phyloP scores from a whole-genome alignment of 495 filamentous ascomycete species.

The Ramalina peruviana region DNA sequence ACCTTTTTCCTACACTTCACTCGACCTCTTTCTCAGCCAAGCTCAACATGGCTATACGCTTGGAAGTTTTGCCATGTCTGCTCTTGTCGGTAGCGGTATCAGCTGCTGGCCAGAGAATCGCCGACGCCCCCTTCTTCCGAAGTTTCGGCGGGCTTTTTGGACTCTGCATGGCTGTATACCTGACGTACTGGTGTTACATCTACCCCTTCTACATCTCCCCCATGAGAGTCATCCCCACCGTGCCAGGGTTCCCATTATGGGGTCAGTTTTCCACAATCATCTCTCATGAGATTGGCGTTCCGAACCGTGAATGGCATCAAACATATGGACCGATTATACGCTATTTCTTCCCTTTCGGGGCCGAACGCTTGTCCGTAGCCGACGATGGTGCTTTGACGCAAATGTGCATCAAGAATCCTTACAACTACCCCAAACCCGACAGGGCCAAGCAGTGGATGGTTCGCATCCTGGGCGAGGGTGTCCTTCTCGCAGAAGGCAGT shows the following conservation, averaged over 20 bases:
- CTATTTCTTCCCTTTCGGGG: conserved; percentile 33
- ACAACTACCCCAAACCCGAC: conserved; percentile 38
- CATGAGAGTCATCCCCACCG: conserved; percentile 29
- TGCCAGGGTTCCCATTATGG: conserved; percentile 30
- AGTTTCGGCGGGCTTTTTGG: conserved; percentile 8
- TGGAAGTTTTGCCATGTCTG: conserved; percentile 5
- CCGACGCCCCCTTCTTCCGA: neutral
- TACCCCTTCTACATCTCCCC: conserved; percentile 30
- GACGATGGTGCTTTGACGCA: conserved; percentile 32
- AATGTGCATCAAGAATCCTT: conserved; percentile 37
- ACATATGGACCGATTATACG: conserved; percentile 27
- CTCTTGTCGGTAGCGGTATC: conserved; percentile 6
- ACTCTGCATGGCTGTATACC: conserved; percentile 19
- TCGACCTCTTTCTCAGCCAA: neutral
- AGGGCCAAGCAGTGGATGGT: conserved; percentile 37
- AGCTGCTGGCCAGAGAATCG: conserved; percentile 1
- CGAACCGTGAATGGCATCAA: conserved; percentile 29
- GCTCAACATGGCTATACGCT: conserved; percentile 6
- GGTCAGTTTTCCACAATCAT: conserved; percentile 29
- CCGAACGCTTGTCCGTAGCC: conserved; percentile 29
- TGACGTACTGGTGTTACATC: conserved; percentile 19
- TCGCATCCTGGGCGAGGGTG: conserved; percentile 32
- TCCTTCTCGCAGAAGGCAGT: conserved; percentile 33
- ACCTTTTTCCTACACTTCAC: neutral
- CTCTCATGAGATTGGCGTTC: conserved; percentile 24